Percentiles rank a stretch among this genome's conserved stretches.
Evolutionary conservation across 2,329 filamentous ascomycete species (phyloP).

Genomic region (Elsinoe arachidis): DNA sequence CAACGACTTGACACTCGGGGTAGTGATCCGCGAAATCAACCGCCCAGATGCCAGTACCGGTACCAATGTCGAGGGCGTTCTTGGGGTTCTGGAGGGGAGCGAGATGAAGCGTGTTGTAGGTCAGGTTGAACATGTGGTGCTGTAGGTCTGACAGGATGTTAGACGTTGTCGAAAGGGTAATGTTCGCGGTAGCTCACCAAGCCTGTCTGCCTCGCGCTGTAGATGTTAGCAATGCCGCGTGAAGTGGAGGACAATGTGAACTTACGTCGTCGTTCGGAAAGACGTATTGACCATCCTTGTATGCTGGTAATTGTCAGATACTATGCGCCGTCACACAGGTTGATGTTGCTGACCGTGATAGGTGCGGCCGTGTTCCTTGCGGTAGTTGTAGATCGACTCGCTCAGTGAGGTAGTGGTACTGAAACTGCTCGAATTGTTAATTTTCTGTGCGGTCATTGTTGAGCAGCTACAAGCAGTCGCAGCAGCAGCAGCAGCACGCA

Average conservation of each 20-base stretch:
- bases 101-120: constrained; percentile 38
- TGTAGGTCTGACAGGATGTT: constrained; percentile 26
- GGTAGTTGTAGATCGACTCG: constrained; percentile 31
- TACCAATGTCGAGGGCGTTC: constrained; percentile 43
- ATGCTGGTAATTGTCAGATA: constrained; percentile 20
- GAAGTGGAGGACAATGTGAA: neutral
- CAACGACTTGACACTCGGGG: constrained; percentile 34
- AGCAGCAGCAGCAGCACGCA: constrained; percentile 17
- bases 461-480: constrained; percentile 4
- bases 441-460: constrained; percentile 6
- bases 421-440: constrained; percentile 20
- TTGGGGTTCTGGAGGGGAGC: constrained; percentile 36
- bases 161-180: neutral
- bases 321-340: neutral
- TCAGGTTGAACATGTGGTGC: constrained; percentile 40
- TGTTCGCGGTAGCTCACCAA: constrained; percentile 17
- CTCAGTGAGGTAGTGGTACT: constrained; percentile 28
- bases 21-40: constrained; percentile 42
- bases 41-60: constrained; percentile 50
- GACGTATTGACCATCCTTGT: constrained; percentile 34
- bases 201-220: constrained; percentile 29
- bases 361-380: constrained; percentile 29
- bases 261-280: constrained; percentile 34
- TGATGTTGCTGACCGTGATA: constrained; percentile 25
- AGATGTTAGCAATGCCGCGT: constrained; percentile 10